These are phyloP conservation scores for Boletus barrowsii DNA, from an alignment of 768 basidiomycete species.

Conservation along the genomic window DNA sequence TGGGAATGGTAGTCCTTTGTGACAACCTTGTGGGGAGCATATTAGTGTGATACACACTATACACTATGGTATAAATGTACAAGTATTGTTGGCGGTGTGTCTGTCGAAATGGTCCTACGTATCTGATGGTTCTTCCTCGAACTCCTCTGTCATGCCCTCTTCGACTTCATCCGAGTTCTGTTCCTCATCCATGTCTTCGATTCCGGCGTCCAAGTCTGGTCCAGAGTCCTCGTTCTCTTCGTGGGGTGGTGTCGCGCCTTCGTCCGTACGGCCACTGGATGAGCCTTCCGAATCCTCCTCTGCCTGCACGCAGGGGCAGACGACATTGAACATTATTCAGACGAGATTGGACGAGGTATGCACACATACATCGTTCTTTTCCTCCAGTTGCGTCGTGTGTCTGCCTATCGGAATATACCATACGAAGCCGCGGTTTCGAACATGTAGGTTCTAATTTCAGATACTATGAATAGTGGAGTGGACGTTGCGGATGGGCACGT, in stretches of 20 bases:
- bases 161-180: conserved; percentile 40
- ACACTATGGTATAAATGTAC: background rate
- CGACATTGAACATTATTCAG: background rate
- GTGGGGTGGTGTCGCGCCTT: conserved; percentile 28
- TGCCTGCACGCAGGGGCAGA: conserved; percentile 21
- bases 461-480: background rate
- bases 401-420: conserved; percentile 75
- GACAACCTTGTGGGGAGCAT: background rate
- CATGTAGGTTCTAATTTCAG: conserved; percentile 46
- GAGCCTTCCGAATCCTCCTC: conserved; percentile 35
- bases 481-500: conserved; percentile 21
- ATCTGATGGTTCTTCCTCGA: conserved; percentile 44
- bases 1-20: background rate
- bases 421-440: conserved; percentile 63
- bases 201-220: conserved; percentile 36
- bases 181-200: conserved; percentile 43
- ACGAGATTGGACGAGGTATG: background rate
- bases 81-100: background rate
- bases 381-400: conserved; percentile 70
- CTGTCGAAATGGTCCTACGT: background rate
- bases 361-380: conserved; percentile 73
- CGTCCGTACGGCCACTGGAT: conserved; percentile 31
- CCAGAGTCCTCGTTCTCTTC: conserved; percentile 42
- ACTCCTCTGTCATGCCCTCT: conserved; percentile 51
- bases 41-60: background rate